Evolutionary conservation across 805 yeast genomes (phyloP).

Genomic region (Candida palmyrensis): DNA sequence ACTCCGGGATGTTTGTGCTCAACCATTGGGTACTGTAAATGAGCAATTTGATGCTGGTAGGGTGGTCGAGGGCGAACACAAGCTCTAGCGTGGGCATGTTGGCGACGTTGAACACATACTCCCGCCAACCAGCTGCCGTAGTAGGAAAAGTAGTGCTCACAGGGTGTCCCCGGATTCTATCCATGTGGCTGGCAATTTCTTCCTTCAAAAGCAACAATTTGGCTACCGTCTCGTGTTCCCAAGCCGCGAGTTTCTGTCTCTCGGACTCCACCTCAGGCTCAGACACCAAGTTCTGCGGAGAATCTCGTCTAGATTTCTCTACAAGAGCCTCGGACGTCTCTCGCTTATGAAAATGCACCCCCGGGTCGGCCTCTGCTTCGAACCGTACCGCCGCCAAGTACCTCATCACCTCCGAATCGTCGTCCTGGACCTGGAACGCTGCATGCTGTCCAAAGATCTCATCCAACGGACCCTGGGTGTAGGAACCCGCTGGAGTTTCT

Average conservation of each 20-base stretch:
- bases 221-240: conserved; percentile 7
- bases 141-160: conserved; percentile 6
- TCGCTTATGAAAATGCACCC: conserved; percentile 10
- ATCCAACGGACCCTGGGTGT: conserved; percentile 18
- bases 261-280: conserved; percentile 2
- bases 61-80: conserved; percentile 22
- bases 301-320: conserved; percentile 1
- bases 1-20: conserved; percentile 20
- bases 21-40: conserved; percentile 35
- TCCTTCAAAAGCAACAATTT: conserved; percentile 8
- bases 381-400: conserved; percentile 25
- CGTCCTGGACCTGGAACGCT: conserved; percentile 18
- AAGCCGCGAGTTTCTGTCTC: conserved; percentile 1
- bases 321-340: conserved; percentile 1
- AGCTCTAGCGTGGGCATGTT: conserved; percentile 22
- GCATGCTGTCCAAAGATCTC: conserved; percentile 25
- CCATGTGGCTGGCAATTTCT: conserved; percentile 2
- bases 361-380: conserved; percentile 24
- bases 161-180: neutral
- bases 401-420: conserved; percentile 12
- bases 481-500: no score
- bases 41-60: conserved; percentile 28
- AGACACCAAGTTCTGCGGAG: neutral
- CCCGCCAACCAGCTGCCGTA: conserved; percentile 28
- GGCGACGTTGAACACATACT: conserved; percentile 18